Evolutionary conservation across 371 early-diverging fungal species (phyloP), one percentile per base, ranked within the genome.

Genomic region (Batrachochytrium dendrobatidis): DNA sequence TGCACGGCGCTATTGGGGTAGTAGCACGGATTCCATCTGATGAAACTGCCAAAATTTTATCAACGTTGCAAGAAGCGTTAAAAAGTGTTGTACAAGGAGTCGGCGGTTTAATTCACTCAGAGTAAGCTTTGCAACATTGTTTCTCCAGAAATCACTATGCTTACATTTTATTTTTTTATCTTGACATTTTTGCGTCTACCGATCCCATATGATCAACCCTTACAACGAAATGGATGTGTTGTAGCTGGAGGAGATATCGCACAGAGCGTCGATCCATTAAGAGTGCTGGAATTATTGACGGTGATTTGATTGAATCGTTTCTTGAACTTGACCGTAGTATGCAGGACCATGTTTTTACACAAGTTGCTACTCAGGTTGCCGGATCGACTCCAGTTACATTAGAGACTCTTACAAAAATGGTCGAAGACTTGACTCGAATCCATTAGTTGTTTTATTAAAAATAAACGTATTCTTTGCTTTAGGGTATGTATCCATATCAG

Each of bases 301-400:
- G 96, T 2, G 95, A 94, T 68, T 60, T 95, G 45, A 75, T 96
- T 15, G 91, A 92, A 67, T 60, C 66, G 54, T 92, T 85, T 53
- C 60, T 90, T 44, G 81, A 86, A 31, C 69, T 91, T 60, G 66
- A 80, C 0, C 80, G 81, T 26, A 61, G 61, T 31, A 82, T 84
- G 53, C 76, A 82, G 80, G 79, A 81, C 46, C 63, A 65, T n/a
- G 84, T 88, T 3, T 74, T 3, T 10, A 32, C 4, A n/a, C 15
- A 15, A 39, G 39, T 39, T 39, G 20, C 20, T 20, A 39, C 15
- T 86, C 18, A 48, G 22, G 1, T 35, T 18, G 56, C 24, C 26
- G 52, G 22, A 15, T 39, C 44, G 15, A 35, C 29, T 22, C 24
- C 2, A 25, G 55, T 30, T 34, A 20, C 18, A 24, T 29, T 73